Conservation (phyloP, 768 basidiomycete species). For the Naematelia encephala region DNA sequence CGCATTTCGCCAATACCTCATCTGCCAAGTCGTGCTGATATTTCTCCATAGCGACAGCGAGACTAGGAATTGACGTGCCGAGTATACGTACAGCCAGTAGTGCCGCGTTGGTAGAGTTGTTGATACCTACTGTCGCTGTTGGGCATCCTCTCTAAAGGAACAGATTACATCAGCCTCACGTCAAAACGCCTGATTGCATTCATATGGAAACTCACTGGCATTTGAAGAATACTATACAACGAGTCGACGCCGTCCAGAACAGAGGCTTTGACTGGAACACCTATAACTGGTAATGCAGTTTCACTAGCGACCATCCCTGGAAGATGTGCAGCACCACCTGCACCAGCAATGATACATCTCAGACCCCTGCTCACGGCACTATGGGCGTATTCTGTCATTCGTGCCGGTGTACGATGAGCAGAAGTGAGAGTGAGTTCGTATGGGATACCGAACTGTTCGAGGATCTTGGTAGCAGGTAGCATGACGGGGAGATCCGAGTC, state of each 20-base stretch:
- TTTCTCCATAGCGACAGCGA: constrained; percentile 65
- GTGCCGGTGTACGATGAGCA: constrained; percentile 88
- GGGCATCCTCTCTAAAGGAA: constrained; percentile 96
- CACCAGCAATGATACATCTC: constrained; percentile 82
- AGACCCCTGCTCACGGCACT: constrained; percentile 59
- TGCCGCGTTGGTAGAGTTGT: constrained; percentile 90
- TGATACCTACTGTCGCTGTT: constrained; percentile 95
- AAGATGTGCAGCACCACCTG: constrained; percentile 96
- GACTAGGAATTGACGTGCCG: constrained; percentile 64
- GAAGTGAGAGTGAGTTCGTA: constrained; percentile 95
- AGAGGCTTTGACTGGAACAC: constrained; percentile 95
- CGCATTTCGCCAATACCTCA: constrained; percentile 76
- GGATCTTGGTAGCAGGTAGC: constrained; percentile 78
- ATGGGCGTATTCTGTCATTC: constrained; percentile 77
- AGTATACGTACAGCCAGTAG: constrained; percentile 85
- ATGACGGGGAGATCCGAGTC: constrained; percentile 96
- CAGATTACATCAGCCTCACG: constrained; percentile 3
- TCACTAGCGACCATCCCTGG: constrained; percentile 98
- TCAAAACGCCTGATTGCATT: neutral
- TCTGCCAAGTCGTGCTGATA: constrained; percentile 68
- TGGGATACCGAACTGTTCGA: constrained; percentile 76
- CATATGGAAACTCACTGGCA: constrained; percentile 71
- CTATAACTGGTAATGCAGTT: constrained; percentile 87
- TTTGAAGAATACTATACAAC: constrained; percentile 96
- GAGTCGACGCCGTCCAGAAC: constrained; percentile 92